phyloP scores from a whole-genome alignment of 768 basidiomycete species.

The Clitopilus passeckerianus region DNA sequence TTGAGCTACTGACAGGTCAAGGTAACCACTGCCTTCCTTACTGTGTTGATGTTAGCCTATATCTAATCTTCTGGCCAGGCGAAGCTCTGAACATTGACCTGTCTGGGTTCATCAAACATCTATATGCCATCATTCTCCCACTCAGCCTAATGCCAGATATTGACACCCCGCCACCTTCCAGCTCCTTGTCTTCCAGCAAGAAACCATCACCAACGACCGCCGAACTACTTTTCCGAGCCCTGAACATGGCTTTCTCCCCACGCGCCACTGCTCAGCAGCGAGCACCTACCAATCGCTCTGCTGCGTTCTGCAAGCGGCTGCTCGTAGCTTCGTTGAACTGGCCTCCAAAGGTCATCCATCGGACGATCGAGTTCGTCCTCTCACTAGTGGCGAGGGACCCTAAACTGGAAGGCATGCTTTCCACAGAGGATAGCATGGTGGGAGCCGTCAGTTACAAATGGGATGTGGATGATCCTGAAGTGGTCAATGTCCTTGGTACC shows the following conservation, averaged over 20 bases:
- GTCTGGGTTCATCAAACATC: conserved; percentile 76
- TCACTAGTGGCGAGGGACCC: conserved; percentile 71
- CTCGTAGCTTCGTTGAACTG: conserved; percentile 77
- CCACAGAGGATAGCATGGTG: conserved; percentile 78
- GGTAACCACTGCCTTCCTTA: conserved; percentile 39
- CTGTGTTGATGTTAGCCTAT: conserved; percentile 1
- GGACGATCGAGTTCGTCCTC: conserved; percentile 69
- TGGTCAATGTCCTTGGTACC: conserved; percentile 77
- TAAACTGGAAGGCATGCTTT: conserved; percentile 77
- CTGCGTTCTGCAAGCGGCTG: conserved; percentile 93
- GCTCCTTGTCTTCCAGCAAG: conserved; percentile 17
- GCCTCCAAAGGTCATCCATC: conserved; percentile 60
- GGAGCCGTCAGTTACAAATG: conserved; percentile 86
- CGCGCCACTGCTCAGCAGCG: conserved; percentile 43
- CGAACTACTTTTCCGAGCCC: conserved; percentile 83
- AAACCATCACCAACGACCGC: conserved; percentile 30
- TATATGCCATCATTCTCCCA: conserved; percentile 80
- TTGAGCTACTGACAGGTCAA: conserved; percentile 94
- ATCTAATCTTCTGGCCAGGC: conserved; percentile 40
- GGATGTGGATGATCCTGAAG: conserved; percentile 85
- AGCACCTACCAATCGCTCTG: conserved; percentile 68
- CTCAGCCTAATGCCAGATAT: conserved; percentile 63
- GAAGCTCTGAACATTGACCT: conserved; percentile 98
- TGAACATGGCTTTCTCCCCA: conserved; percentile 79
- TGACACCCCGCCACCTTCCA: conserved; percentile 41